phyloP scores from a whole-genome alignment of 192 early-diverging fungal genomes.

The Coemansia sp. region DNA sequence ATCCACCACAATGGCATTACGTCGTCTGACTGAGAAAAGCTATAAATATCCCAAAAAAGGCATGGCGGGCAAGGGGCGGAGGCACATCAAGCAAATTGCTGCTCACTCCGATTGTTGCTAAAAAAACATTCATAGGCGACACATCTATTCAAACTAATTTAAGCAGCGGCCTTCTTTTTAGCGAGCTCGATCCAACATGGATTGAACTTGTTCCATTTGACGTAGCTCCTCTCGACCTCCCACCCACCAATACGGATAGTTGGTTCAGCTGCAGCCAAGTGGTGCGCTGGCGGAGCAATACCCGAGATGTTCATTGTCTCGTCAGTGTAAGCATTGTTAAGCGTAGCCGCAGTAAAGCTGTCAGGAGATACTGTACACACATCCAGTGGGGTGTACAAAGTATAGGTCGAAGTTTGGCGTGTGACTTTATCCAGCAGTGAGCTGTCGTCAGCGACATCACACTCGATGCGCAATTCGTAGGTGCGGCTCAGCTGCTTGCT shows the following conservation, averaged over 20 bases:
- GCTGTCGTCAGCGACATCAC: slow-evolving; percentile 27
- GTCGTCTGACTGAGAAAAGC: slow-evolving; percentile 1
- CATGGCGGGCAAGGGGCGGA: neutral
- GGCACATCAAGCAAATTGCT: neutral
- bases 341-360: slow-evolving; percentile 18
- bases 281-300: slow-evolving; percentile 24
- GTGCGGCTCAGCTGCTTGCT: slow-evolving; percentile 39
- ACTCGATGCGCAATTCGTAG: slow-evolving; percentile 43
- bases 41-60: neutral
- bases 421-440: slow-evolving; percentile 33
- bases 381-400: slow-evolving; percentile 22
- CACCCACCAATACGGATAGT: slow-evolving; percentile 28
- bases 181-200: slow-evolving; percentile 38
- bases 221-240: slow-evolving; percentile 31
- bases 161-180: slow-evolving; percentile 14
- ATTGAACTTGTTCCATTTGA: slow-evolving; percentile 37
- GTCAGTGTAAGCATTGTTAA: slow-evolving; percentile 40
- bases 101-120: neutral
- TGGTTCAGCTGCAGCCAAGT: slow-evolving; percentile 26
- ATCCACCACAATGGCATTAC: neutral
- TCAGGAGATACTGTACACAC: slow-evolving; percentile 32
- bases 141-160: neutral
- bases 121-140: no score
- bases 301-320: slow-evolving; percentile 32
- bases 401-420: slow-evolving; percentile 22